Evolutionary conservation across 192 early-diverging fungal species (phyloP).

Genomic region (Umbelopsis isabellina): DNA sequence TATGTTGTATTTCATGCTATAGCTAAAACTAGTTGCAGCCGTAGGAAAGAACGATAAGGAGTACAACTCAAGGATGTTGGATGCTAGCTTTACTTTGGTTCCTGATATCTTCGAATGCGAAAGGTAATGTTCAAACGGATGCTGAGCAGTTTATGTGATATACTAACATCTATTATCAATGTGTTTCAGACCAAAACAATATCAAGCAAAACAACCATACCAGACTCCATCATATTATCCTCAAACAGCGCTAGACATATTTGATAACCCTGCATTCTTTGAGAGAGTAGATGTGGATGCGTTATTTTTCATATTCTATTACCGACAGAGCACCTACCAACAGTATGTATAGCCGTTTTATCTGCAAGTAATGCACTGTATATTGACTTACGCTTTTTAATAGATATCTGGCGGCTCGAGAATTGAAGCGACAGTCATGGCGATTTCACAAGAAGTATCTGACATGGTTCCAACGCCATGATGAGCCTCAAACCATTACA

Average conservation of each 20-base stretch:
- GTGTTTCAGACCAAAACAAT: constrained; percentile 57
- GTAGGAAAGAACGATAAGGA: constrained; percentile 44
- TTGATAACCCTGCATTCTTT: constrained; percentile 79
- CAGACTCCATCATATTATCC: constrained; percentile 88
- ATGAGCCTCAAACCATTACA: constrained; percentile 90
- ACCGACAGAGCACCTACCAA: constrained; percentile 90
- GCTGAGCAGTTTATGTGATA: not conserved
- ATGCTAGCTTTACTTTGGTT: constrained; percentile 75
- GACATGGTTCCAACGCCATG: constrained; percentile 96
- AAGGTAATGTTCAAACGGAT: constrained; percentile 53
- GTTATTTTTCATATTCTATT: constrained; percentile 95
- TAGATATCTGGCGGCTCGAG: constrained; percentile 85
- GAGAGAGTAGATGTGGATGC: constrained; percentile 89
- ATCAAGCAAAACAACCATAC: constrained; percentile 71
- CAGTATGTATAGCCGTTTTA: constrained; percentile 65
- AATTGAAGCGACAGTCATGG: constrained; percentile 94
- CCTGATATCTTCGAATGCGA: constrained; percentile 81
- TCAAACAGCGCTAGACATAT: constrained; percentile 71
- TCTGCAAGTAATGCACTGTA: not conserved
- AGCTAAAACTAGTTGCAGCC: constrained; percentile 22
- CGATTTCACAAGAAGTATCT: constrained; percentile 95
- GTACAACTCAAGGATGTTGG: constrained; percentile 66
- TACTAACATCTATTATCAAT: not conserved
- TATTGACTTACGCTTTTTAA: not conserved
- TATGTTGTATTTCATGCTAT: not conserved